These are phyloP conservation scores for Jasminum sambac DNA, from an alignment of 257 asterid species.

Conservation along the genomic window DNA sequence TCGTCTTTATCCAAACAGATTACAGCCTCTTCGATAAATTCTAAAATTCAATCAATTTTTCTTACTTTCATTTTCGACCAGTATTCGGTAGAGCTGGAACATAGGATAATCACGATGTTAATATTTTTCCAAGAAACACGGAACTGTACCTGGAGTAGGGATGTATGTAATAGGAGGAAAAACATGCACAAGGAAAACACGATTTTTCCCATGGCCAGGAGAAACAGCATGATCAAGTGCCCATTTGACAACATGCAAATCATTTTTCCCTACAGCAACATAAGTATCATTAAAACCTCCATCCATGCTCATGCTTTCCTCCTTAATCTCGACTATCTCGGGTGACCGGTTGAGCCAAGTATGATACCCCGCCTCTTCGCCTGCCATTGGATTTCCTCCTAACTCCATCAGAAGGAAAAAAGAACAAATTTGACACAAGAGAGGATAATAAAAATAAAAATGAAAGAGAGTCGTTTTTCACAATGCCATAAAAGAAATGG, in stretches of 20 bases:
- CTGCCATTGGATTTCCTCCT: conserved; percentile 24
- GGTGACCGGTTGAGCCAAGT: conserved; percentile 42
- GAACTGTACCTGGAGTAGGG: conserved; percentile 61
- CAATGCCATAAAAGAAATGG: conserved; percentile 34
- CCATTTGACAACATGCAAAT: conserved; percentile 67
- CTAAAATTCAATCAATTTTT: no score
- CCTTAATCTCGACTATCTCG: conserved; percentile 74
- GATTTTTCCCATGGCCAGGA: conserved; percentile 47
- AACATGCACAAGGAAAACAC: conserved; percentile 59
- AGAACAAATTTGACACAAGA: conserved; percentile 27
- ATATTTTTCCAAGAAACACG: background rate
- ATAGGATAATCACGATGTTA: background rate
- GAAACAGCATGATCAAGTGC: conserved; percentile 57
- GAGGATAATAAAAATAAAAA: background rate
- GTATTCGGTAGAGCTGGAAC: background rate
- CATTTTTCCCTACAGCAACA: conserved; percentile 74
- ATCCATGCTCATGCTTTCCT: conserved; percentile 46
- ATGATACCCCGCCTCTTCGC: conserved; percentile 37
- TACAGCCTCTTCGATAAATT: background rate
- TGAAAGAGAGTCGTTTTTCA: conserved; percentile 38
- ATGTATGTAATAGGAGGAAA: conserved; percentile 60
- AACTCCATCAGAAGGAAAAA: conserved; percentile 29
- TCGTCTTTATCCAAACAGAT: background rate
- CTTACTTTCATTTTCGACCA: background rate
- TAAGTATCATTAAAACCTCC: conserved; percentile 53